Conservation (phyloP, 345 rosid genomes). For the Eucalyptus pumila region DNA sequence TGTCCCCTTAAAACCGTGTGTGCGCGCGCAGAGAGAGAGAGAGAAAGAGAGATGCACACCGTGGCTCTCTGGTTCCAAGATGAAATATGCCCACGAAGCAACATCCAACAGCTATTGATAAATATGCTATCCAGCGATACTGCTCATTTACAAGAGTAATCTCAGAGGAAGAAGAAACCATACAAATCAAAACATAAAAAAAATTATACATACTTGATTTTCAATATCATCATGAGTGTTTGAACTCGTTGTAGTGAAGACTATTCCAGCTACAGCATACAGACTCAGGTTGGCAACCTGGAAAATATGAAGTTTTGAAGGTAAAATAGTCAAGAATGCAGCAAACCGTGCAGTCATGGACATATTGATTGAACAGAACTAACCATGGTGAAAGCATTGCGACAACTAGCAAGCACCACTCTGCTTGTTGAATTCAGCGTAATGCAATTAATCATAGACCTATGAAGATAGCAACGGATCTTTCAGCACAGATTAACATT, state of each 20-base stretch:
- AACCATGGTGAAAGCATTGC: constrained; percentile 96
- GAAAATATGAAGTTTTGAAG: neutral
- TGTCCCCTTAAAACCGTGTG: neutral
- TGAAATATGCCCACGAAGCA: constrained; percentile 70
- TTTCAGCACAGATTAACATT: constrained; percentile 1
- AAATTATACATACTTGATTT: constrained; percentile 43
- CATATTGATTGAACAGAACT: neutral
- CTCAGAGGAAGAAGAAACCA: neutral
- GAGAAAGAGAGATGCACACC: constrained; percentile 27
- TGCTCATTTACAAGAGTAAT: constrained; percentile 15
- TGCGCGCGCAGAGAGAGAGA: neutral
- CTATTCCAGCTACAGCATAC: constrained; percentile 65
- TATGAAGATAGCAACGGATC: neutral
- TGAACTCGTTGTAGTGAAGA: constrained; percentile 36
- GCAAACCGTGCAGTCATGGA: neutral
- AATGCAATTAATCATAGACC: constrained; percentile 95
- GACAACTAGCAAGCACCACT: constrained; percentile 80
- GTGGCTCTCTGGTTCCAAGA: constrained; percentile 77
- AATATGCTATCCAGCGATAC: constrained; percentile 95
- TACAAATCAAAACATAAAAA: neutral
- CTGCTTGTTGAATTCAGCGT: constrained; percentile 81
- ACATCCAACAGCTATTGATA: constrained; percentile 66
- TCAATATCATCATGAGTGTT: constrained; percentile 51
- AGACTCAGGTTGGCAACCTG: constrained; percentile 93
- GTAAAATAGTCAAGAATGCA: neutral